Conservation (phyloP, 805 yeast genomes). For the Metschnikowia drakensbergensis region DNA sequence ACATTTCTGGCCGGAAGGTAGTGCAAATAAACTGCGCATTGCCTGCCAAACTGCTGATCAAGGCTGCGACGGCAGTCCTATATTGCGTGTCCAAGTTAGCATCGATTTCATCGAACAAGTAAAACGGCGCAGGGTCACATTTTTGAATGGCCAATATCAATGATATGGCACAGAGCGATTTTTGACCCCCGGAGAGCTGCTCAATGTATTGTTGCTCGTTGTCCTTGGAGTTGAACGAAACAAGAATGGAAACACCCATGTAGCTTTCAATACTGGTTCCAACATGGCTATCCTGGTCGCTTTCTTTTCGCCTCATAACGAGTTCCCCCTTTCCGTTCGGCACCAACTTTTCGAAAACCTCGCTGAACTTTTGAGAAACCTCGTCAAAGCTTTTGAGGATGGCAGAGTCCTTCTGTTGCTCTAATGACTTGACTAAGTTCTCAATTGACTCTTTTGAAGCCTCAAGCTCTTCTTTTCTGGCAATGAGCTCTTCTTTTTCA, state of each 20-base stretch:
- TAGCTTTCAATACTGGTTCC: constrained; percentile 49
- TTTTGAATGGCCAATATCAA: constrained; percentile 89
- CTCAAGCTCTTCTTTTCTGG: constrained; percentile 65
- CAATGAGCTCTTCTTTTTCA: constrained; percentile 63
- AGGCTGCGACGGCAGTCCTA: constrained; percentile 77
- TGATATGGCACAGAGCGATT: constrained; percentile 93
- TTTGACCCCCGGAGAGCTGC: constrained; percentile 95
- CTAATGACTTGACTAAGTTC: constrained; percentile 62
- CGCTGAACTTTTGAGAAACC: constrained; percentile 68
- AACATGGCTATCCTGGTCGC: constrained; percentile 16
- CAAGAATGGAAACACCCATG: constrained; percentile 79
- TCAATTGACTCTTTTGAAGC: constrained; percentile 70
- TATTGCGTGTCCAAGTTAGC: constrained; percentile 93
- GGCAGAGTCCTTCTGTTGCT: constrained; percentile 77
- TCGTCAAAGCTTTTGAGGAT: constrained; percentile 72
- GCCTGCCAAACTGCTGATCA: constrained; percentile 60
- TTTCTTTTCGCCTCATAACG: constrained; percentile 50
- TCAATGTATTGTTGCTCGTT: constrained; percentile 86
- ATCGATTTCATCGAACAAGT: constrained; percentile 93
- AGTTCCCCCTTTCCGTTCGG: constrained; percentile 79
- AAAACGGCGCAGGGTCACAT: constrained; percentile 97
- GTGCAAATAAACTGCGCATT: constrained; percentile 93
- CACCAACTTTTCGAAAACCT: constrained; percentile 74
- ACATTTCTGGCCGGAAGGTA: constrained; percentile 90
- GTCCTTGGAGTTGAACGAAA: constrained; percentile 80